Evolutionary conservation across 2,329 filamentous ascomycete genomes (phyloP), one percentile per base, ranked within the genome.

Genomic region (Aspergillus sp.): DNA sequence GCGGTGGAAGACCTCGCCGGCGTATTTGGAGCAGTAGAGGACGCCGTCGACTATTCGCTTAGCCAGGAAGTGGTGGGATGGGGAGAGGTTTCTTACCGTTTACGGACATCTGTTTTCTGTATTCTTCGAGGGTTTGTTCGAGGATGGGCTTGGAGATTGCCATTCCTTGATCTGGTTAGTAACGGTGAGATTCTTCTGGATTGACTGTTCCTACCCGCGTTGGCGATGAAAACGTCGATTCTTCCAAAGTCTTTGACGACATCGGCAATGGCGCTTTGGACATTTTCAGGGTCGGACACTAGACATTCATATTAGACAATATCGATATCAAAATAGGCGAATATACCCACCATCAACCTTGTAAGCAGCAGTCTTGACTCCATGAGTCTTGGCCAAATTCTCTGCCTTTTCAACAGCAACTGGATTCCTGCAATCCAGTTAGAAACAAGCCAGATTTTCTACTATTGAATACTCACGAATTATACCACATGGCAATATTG

Each of bases 131-230:
- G 0, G 69, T 73, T 49, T 74, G 71, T 39, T 82, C 77, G 1
- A 79, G 59, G 10, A 82, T 72, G 0, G 75, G 71, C 52, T 81
- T 79, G 0, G 73, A 76, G 28, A 75, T 77, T 5, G 71, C 71
- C 61, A 75, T 77, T 12, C 74, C 60, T 64, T 13, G n/a, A 3
- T 9, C 45, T 10, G 31, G 26, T 34, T 37, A 46, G 53, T 43
- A 19, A 29, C 7, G 35, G 39, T 27, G n/a, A 8, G 10, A 4
- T 12, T 37, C 3, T 7, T 4, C 1, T 11, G n/a, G 5, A 26
- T 2, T 5, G 4, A 11, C 4, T 19, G 19, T 8, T 35, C 52
- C 37, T 28, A 65, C 67, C 69, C 5, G 71, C 69, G 40, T 74
- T 72, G 6, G 71, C 68, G 30, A 72, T 54, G 27, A 73, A 68